Evolutionary conservation across 1,284 basidiomycete genomes (phyloP), one percentile per base, ranked within the genome.

Genomic region (Neonothopanus nambi): DNA sequence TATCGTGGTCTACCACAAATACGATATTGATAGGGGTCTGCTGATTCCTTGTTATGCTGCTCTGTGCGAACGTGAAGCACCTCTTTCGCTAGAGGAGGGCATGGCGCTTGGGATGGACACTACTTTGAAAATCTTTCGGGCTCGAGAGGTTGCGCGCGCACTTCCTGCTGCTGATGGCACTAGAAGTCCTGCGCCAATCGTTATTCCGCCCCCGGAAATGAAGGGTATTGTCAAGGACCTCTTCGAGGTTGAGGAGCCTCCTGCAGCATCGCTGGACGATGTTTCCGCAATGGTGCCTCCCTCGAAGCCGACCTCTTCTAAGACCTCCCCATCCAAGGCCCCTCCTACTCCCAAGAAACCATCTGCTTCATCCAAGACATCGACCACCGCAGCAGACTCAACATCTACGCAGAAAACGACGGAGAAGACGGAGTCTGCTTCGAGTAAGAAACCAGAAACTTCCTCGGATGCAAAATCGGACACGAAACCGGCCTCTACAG

Each of bases 51-150:
- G 79, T 0, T 89, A 85, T 58, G 72, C 76, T 11, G 74, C 77
- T 0, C 71, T 90, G 0, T 80, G 80, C 41, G 69, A 70, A 24
- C 83, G 85, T 7, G 70, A 74, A 3, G 73, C 75, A 0, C 81
- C 87, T 0, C 70, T 89, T 21, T 75, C 76, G 0, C 63, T 83
- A 11, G 70, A 70, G 9, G 87, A 90, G 54, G 85, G 82, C 48
- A 62, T 71, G 20, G 70, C 71, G 23, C 66, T 90, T 21, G 82
- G 82, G 0, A 72, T 89, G 65, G 80, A 85, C 45, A 85, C 80
- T 0, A 72, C 80, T 0, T 64, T 89, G 3, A 75, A 71, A 52
- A 71, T 89, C n/a, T 82, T 82, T 0, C 66, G 69, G 0, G 82
- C 81, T 0, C 74, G 87, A 1, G 87, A 89, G 60, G 69, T 68